These are phyloP conservation scores for Begonia fuchsioides DNA, from an alignment of 306 rosid genomes.

Conservation along the genomic window DNA sequence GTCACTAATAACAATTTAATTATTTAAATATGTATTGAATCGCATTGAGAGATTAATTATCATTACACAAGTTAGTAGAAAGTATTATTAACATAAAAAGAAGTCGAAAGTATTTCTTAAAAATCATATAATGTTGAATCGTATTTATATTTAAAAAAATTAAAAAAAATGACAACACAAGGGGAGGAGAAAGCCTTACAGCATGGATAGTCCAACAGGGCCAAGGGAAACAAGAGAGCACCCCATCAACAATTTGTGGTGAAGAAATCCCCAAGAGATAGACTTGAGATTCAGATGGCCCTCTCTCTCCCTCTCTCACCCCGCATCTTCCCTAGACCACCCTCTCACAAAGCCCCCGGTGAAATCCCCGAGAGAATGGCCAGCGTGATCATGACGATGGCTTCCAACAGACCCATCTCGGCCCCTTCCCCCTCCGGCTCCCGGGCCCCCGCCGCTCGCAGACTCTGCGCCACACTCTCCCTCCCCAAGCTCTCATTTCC, in stretches of 20 bases:
- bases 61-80: no score
- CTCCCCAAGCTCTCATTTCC: slow-evolving; percentile 39
- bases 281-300: slow-evolving; percentile 23
- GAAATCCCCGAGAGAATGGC: slow-evolving; percentile 27
- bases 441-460: slow-evolving; percentile 4
- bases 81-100: no score
- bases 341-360: background rate
- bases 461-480: slow-evolving; percentile 26
- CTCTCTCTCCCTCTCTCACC: slow-evolving; percentile 6
- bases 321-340: background rate
- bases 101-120: no score
- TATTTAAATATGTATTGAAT: no score
- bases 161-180: no score
- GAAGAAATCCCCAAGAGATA: slow-evolving; percentile 8
- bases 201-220: no score
- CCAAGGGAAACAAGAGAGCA: background rate
- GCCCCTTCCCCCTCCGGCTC: slow-evolving; percentile 17
- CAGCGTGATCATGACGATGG: slow-evolving; percentile 44
- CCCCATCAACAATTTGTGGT: slow-evolving; percentile 40
- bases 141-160: no score
- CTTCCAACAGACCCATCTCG: slow-evolving; percentile 45
- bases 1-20: no score
- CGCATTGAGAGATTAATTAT: no score
- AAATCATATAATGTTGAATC: no score
- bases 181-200: no score